These are phyloP conservation scores for Xylaria sp. DNA, from an alignment of 2,329 filamentous ascomycete species.

Conservation along the genomic window DNA sequence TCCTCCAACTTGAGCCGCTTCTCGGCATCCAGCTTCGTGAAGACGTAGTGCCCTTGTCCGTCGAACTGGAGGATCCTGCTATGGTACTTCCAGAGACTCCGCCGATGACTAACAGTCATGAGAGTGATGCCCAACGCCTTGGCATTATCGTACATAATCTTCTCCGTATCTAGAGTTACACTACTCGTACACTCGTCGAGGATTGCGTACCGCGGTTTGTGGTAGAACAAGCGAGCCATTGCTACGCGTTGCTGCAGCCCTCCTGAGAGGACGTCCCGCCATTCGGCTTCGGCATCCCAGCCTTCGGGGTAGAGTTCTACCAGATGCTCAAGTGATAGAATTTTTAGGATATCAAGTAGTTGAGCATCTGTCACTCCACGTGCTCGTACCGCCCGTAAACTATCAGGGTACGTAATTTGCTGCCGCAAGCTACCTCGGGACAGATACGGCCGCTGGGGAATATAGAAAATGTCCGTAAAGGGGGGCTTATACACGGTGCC, in stretches of 20 bases:
- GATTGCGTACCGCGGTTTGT: constrained; percentile 91
- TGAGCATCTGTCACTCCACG: constrained; percentile 86
- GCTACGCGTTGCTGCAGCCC: constrained; percentile 96
- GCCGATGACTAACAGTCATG: constrained; percentile 93
- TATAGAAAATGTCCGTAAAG: constrained; percentile 96
- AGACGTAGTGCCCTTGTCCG: constrained; percentile 90
- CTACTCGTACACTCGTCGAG: constrained; percentile 95
- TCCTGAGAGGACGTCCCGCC: constrained; percentile 92
- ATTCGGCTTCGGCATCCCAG: constrained; percentile 95
- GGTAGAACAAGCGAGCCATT: constrained; percentile 96
- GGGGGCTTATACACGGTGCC: constrained; percentile 92
- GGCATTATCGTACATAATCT: constrained; percentile 96
- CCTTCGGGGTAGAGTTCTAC: constrained; percentile 79
- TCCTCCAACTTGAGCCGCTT: constrained; percentile 87
- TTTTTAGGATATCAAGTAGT: constrained; percentile 78
- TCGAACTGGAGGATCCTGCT: constrained; percentile 95
- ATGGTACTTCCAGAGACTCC: constrained; percentile 97
- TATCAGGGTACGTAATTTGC: constrained; percentile 97
- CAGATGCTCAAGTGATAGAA: constrained; percentile 85
- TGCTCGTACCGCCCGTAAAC: constrained; percentile 84
- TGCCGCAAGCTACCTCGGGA: constrained; percentile 92
- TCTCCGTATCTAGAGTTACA: constrained; percentile 94
- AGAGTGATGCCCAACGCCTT: constrained; percentile 92
- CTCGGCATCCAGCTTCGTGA: constrained; percentile 90
- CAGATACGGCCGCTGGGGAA: constrained; percentile 94